A percentile compares a stretch with the other conserved stretches of the same genome.
Evolutionary conservation across 768 basidiomycete genomes (phyloP).

Genomic region (Tubosaeta sp.): DNA sequence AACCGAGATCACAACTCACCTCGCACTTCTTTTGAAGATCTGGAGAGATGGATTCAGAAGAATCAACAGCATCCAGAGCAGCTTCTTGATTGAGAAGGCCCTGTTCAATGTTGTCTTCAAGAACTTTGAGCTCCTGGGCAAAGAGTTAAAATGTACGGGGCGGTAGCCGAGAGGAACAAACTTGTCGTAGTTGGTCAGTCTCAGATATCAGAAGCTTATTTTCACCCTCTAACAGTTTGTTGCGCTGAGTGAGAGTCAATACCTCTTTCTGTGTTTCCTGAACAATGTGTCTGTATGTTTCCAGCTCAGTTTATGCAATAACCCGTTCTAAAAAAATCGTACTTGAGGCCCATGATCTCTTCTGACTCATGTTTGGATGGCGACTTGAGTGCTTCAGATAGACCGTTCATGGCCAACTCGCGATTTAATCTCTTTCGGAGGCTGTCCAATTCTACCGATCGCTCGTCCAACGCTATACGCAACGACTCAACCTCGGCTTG

Average conservation of each 20-base stretch:
- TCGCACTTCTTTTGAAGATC: conserved; percentile 51
- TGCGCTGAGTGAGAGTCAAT: conserved; percentile 52
- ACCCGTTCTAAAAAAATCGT: conserved; percentile 1
- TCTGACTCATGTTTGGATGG: conserved; percentile 51
- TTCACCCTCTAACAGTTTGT: conserved; percentile 72
- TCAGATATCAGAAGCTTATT: conserved; percentile 59
- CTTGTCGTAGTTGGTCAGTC: conserved; percentile 68
- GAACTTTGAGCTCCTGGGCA: conserved; percentile 62
- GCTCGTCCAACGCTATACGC: conserved; percentile 34
- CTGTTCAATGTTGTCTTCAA: conserved; percentile 74
- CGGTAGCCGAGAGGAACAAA: conserved; percentile 19
- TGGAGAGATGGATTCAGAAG: conserved; percentile 7
- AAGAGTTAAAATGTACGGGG: neutral
- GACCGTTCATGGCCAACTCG: conserved; percentile 46
- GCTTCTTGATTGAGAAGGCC: conserved; percentile 51
- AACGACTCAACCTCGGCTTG: conserved; percentile 30
- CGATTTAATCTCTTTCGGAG: conserved; percentile 58
- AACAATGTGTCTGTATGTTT: conserved; percentile 64
- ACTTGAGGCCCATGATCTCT: conserved; percentile 85
- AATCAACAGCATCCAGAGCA: conserved; percentile 24
- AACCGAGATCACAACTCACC: conserved; percentile 31
- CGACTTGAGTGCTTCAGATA: conserved; percentile 28
- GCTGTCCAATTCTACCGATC: conserved; percentile 49
- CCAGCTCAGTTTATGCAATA: neutral
- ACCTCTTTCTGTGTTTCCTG: conserved; percentile 87